Evolutionary conservation across 805 yeast genomes (phyloP).

Genomic region (Myxozyma neotropica): DNA sequence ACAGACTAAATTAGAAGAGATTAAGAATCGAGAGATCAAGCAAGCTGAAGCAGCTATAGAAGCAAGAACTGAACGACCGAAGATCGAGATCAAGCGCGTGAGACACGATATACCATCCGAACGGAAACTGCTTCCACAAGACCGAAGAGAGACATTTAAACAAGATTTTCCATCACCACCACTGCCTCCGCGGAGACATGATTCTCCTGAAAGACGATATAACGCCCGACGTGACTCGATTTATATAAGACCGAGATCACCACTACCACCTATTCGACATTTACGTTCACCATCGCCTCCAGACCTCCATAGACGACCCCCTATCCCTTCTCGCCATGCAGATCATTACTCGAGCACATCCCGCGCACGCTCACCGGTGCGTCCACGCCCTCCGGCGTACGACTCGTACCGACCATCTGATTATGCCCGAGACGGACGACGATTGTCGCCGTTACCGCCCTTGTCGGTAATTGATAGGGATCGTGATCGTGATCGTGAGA

Average conservation of each 20-base stretch:
- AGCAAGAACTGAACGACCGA: background rate
- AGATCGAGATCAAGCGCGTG: background rate
- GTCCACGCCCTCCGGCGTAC: background rate
- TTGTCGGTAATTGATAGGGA: background rate
- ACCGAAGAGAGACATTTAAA: too few relatives aligned
- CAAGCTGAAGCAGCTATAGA: constrained; percentile 6
- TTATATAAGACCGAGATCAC: background rate
- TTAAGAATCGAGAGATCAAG: background rate
- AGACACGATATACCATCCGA: too few relatives aligned
- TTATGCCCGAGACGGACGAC: background rate
- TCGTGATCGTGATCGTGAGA: background rate
- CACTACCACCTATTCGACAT: background rate
- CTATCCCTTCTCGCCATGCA: constrained; percentile 2
- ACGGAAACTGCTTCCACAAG: too few relatives aligned
- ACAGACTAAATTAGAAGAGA: background rate
- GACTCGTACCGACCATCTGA: background rate
- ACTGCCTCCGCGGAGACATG: too few relatives aligned
- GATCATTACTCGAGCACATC: background rate
- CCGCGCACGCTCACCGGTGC: background rate
- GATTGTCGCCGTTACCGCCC: background rate
- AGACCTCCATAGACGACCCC: background rate
- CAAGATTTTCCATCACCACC: too few relatives aligned
- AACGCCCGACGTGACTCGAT: background rate
- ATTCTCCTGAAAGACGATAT: too few relatives aligned
- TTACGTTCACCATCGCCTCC: constrained; percentile 1